phyloP scores from a whole-genome alignment of 2,329 filamentous ascomycete genomes.

The Monosporascus ibericus region DNA sequence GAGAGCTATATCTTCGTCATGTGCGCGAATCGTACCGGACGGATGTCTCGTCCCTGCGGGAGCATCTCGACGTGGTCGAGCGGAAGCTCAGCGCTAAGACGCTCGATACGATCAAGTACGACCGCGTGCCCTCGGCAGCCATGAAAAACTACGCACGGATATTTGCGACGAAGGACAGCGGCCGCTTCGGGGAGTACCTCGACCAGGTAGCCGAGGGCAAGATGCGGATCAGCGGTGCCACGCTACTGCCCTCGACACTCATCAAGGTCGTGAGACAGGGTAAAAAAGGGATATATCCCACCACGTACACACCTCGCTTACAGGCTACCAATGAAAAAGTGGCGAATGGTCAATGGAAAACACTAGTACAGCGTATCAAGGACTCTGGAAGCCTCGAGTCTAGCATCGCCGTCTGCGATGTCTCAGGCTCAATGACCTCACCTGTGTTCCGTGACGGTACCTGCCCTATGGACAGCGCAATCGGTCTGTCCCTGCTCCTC shows the following conservation, averaged over 20 bases:
- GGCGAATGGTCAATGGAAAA: conserved; percentile 48
- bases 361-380: conserved; percentile 50
- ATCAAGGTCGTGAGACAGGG: conserved; percentile 23
- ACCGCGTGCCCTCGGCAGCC: conserved; percentile 49
- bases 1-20: conserved; percentile 46
- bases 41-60: conserved; percentile 45
- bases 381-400: conserved; percentile 47
- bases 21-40: conserved; percentile 49
- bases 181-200: conserved; percentile 44
- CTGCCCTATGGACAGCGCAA: conserved; percentile 43
- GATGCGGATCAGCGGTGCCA: conserved; percentile 48
- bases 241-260: conserved; percentile 45
- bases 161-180: conserved; percentile 45
- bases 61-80: conserved; percentile 48
- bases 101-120: conserved; percentile 47
- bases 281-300: conserved; percentile 4
- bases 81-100: conserved; percentile 40
- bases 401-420: conserved; percentile 52
- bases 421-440: conserved; percentile 45
- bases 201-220: conserved; percentile 41
- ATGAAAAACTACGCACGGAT: conserved; percentile 46
- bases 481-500: conserved; percentile 51
- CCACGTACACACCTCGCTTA: no score
- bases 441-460: conserved; percentile 39
- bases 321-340: conserved; percentile 28